Base-by-base conservation (phyloP, 352 stramenopile genomes). In the Plasmopara viticola region DNA sequence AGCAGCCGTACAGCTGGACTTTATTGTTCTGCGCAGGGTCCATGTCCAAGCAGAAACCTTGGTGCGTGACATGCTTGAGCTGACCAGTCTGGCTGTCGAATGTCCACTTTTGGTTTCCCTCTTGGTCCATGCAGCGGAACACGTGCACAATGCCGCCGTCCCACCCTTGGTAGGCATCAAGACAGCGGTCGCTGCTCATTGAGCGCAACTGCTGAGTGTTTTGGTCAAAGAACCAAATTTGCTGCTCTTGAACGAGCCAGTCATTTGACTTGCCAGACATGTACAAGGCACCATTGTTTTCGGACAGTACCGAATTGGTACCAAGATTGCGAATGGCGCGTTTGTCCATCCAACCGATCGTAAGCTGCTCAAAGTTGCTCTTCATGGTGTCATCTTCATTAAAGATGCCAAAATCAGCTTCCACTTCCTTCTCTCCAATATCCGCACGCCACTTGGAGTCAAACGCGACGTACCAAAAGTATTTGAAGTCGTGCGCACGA, bases 391-490 rank as follows among this genome's bases (percentile, higher is more conserved):
- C 51, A 39, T 85, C 55, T 44, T 78, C 65, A 7, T 72, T 39
- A 56, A 82, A 78, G 0, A 92, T 42, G 10, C 81, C 78, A 34
- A 89, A 92, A 62, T 86, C 58, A 15, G 58, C 64, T 39, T 92
- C 81, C 15, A 92, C 74, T 25, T 67, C 59, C 20, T 77, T 59
- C 28, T 62, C 66, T 20, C 67, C 62, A 43, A 84, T 74, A 9
- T 46, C 48, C 28, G 74, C 59, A 33, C 73, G 74, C 72, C 73
- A 91, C 33, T 68, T 48, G 12, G 74, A 78, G 60, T 92, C 81
- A 35, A 87, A 84, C 13, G 74, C 73, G 20, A 70, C 58, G 47
- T 86, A 92, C 70, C 73, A 92, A 65, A 81, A 92, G 70, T 87
- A 89, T 14, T 74, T 55, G 14, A 88, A 57, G 38, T 73, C 53